Evolutionary conservation across 805 yeast species (phyloP).

Genomic region (Candida nitratophila): DNA sequence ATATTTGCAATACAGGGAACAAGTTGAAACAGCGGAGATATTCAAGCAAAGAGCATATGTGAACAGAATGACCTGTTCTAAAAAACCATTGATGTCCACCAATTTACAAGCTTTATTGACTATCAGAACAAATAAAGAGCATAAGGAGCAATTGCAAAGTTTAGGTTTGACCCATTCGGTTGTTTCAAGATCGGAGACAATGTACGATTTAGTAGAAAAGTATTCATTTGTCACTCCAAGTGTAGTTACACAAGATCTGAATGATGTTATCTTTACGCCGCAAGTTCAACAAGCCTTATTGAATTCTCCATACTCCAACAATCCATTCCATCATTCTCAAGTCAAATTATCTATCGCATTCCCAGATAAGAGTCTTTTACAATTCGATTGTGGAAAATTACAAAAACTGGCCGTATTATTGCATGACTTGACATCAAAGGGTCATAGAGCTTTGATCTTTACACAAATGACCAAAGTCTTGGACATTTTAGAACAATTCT

Average conservation of each 20-base stretch:
- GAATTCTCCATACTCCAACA: slow-evolving; percentile 20
- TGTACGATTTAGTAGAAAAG: slow-evolving; percentile 54
- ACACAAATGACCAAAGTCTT: slow-evolving; percentile 98
- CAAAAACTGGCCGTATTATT: slow-evolving; percentile 75
- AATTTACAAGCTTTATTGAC: slow-evolving; percentile 42
- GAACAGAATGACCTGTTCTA: slow-evolving; percentile 58
- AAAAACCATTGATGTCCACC: slow-evolving; percentile 61
- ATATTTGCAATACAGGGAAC: slow-evolving; percentile 44
- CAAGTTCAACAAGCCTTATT: slow-evolving; percentile 22
- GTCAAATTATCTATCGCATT: slow-evolving; percentile 86
- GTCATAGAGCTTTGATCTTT: slow-evolving; percentile 91
- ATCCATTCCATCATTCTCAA: slow-evolving; percentile 73
- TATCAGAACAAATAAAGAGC: slow-evolving; percentile 14
- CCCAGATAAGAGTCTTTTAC: slow-evolving; percentile 88
- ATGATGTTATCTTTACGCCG: slow-evolving; percentile 41
- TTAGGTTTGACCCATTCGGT: slow-evolving; percentile 35
- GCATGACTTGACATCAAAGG: slow-evolving; percentile 71
- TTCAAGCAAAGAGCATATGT: slow-evolving; percentile 53
- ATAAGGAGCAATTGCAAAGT: slow-evolving; percentile 16
- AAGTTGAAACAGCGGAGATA: slow-evolving; percentile 42
- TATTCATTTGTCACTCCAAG: slow-evolving; percentile 86
- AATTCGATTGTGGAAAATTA: slow-evolving; percentile 94
- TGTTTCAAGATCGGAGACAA: slow-evolving; percentile 28
- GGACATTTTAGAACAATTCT: slow-evolving; percentile 86
- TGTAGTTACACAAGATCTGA: slow-evolving; percentile 70